Percentiles rank a stretch among this genome's conserved stretches.
Conservation (phyloP, 805 yeast genomes). For the Blastobotrys mokoenaii region DNA sequence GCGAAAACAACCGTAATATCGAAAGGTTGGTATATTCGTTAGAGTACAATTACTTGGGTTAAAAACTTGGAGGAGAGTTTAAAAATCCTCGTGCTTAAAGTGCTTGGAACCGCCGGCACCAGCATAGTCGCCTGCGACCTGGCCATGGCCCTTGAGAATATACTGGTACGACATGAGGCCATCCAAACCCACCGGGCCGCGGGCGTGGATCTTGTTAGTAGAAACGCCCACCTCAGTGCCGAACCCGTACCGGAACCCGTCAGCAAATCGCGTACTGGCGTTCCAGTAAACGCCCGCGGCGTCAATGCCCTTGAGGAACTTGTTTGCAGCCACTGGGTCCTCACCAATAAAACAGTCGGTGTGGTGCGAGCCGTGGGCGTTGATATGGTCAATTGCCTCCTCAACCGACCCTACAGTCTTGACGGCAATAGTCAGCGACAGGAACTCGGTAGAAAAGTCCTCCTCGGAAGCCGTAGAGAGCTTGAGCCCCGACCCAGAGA, state of each 20-base stretch:
- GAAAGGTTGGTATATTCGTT: too few relatives aligned
- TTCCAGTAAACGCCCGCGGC: constrained; percentile 98
- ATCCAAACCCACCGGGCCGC: constrained; percentile 98
- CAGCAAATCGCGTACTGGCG: constrained; percentile 94
- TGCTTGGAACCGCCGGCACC: constrained; percentile 86
- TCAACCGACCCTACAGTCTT: constrained; percentile 48
- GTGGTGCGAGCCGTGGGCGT: constrained; percentile 88
- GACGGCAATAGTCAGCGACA: constrained; percentile 77
- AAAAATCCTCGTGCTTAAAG: constrained; percentile 49
- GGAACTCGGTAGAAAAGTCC: constrained; percentile 77
- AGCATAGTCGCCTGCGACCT: constrained; percentile 79
- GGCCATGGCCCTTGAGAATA: constrained; percentile 87
- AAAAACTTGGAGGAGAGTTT: neutral
- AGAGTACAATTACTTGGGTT: too few relatives aligned
- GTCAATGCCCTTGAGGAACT: constrained; percentile 77
- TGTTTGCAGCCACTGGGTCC: constrained; percentile 58
- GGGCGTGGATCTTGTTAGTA: constrained; percentile 92
- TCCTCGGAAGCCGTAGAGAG: constrained; percentile 38
- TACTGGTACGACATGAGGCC: constrained; percentile 95
- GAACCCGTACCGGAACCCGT: constrained; percentile 96
- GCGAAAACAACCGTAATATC: too few relatives aligned
- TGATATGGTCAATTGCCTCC: constrained; percentile 80
- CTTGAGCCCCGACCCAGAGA: constrained; percentile 10
- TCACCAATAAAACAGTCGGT: constrained; percentile 89
- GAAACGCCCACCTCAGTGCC: constrained; percentile 98